A percentile compares a stretch with the other conserved stretches of the same genome.
Evolutionary conservation across 2,329 filamentous ascomycete genomes (phyloP).

Genomic region (Phoma sp.): DNA sequence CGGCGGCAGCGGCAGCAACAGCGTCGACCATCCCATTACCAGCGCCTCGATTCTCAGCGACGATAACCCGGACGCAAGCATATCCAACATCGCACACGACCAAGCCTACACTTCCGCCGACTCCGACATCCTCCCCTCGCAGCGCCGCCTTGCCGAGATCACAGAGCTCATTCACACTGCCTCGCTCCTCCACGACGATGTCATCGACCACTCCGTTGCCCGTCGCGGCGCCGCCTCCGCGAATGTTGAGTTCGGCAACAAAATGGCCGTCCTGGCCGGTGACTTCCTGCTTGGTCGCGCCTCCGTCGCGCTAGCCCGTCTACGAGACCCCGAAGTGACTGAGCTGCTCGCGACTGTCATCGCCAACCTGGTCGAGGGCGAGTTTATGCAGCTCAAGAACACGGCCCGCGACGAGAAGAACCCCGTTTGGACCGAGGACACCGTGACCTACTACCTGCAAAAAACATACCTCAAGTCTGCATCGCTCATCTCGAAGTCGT

Average conservation of each 20-base stretch:
- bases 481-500: constrained; percentile 94
- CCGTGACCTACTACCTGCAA: constrained; percentile 90
- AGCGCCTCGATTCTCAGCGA: constrained; percentile 72
- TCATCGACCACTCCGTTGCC: constrained; percentile 90
- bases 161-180: constrained; percentile 97
- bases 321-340: constrained; percentile 91
- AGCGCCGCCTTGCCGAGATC: constrained; percentile 91
- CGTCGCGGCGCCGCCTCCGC: constrained; percentile 85
- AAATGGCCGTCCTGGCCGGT: constrained; percentile 98
- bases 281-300: constrained; percentile 93
- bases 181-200: constrained; percentile 95
- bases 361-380: constrained; percentile 95
- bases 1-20: constrained; percentile 19
- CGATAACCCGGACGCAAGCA: constrained; percentile 66
- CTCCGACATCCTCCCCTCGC: constrained; percentile 84
- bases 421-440: constrained; percentile 85
- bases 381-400: constrained; percentile 99
- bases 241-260: constrained; percentile 96
- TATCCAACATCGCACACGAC: constrained; percentile 54
- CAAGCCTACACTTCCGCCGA: constrained; percentile 54
- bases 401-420: constrained; percentile 85
- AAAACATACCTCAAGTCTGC: constrained; percentile 99
- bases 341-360: constrained; percentile 96
- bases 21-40: constrained; percentile 66
- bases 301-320: constrained; percentile 87